Evolutionary conservation across 768 basidiomycete species (phyloP), one percentile per base, ranked within the genome.

Genomic region (Nidula microcarpa): DNA sequence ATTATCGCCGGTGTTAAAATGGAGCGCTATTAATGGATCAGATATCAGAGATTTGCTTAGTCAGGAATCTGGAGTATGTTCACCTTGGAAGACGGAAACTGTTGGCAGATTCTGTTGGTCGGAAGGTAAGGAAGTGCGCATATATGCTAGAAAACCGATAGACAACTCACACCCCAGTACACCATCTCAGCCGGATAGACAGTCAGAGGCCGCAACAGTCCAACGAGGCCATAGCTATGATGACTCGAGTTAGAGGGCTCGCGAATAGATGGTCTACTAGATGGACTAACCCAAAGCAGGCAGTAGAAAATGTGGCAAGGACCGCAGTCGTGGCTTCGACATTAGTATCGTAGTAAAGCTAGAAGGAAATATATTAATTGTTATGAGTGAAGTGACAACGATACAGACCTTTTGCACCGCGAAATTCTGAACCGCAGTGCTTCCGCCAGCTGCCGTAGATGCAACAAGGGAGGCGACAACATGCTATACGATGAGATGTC

Each of bases 141-240:
- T 18, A 46, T 17, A 39, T 23, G 6, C 17, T n/a, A 10, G 16
- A 43, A 30, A 8, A 18, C 48, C 13, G 23, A 11, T 14, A n/a
- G 23, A n/a, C 33, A 9, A 69, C 76, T 54, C 60, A 81, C 81
- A 43, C 54, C 51, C 81, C 81, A 83, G 56, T 83, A 84, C 14
- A 85, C 81, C 80, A 81, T 81, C 61, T 82, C 81, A n/a, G 78
- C 76, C 0, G 81, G 81, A 60, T 84, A 82, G 6, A 84, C 80
- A 0, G 79, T 80, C 17, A 85, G 67, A 2, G 82, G 81, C 3
- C 83, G 77, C 8, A 84, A 66, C 3, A 86, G 58, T 3, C 85
- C 84, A 5, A 82, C 81, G 5, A 86, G 65, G 2, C 82, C 83
- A 56, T 84, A 85, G 14, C 82, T 82, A 43, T 36, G 9, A 32